Evolutionary conservation across 2,329 filamentous ascomycete genomes (phyloP).

Genomic region (Thielaviopsis populi): DNA sequence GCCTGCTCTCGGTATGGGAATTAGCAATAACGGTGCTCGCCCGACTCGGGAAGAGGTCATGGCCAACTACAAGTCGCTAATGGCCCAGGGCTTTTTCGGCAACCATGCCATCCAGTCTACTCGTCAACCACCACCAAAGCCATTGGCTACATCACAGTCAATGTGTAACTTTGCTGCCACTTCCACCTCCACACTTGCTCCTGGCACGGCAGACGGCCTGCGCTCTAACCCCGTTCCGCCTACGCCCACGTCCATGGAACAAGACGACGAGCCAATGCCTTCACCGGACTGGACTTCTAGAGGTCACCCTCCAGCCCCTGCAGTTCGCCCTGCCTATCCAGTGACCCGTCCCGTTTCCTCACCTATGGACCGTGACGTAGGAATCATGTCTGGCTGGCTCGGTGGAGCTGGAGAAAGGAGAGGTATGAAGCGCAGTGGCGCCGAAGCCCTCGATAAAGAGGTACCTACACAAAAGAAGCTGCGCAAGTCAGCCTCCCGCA

Average conservation of each 20-base stretch:
- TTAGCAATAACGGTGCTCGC: conserved; percentile 9
- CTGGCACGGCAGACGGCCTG: conserved; percentile 11
- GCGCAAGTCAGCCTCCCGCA: conserved; percentile 34
- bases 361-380: conserved; percentile 15
- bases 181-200: conserved; percentile 11
- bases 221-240: conserved; percentile 15
- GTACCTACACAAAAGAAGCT: conserved; percentile 32
- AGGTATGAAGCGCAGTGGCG: conserved; percentile 37
- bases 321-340: conserved; percentile 14
- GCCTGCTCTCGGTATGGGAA: conserved; percentile 12
- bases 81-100: conserved; percentile 43
- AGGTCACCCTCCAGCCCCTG: conserved; percentile 18
- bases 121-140: conserved; percentile 28
- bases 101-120: conserved; percentile 43
- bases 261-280: conserved; percentile 8
- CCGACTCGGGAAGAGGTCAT: conserved; percentile 34
- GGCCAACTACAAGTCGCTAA: conserved; percentile 40
- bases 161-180: conserved; percentile 14
- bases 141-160: conserved; percentile 13
- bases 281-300: conserved; percentile 12
- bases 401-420: conserved; percentile 22
- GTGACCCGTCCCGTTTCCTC: conserved; percentile 19
- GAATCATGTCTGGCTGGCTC: conserved; percentile 6
- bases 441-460: conserved; percentile 25
- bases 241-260: conserved; percentile 13